Percentiles rank a stretch among this genome's conserved stretches.
These are phyloP conservation scores for Penicillium antarcticum DNA, from an alignment of 495 filamentous ascomycete species.

Conservation along the genomic window DNA sequence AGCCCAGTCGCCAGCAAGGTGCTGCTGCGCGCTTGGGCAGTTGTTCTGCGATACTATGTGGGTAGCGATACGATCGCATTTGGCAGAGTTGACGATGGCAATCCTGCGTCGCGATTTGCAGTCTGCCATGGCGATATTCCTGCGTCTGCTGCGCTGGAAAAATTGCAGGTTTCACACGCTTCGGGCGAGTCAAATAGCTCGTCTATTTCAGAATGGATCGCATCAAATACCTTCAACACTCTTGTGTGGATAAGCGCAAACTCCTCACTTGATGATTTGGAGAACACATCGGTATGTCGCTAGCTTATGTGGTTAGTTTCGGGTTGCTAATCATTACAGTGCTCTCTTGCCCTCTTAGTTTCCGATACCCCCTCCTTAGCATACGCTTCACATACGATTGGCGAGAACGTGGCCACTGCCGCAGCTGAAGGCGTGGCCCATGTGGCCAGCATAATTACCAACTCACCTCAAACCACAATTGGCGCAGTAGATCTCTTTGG, in stretches of 20 bases:
- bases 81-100: conserved; percentile 22
- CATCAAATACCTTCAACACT: conserved; percentile 30
- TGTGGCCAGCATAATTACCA: conserved; percentile 1
- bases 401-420: conserved; percentile 5
- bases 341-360: conserved; percentile 1
- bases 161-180: not conserved
- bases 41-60: conserved; percentile 43
- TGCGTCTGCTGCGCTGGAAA: conserved; percentile 1
- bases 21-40: conserved; percentile 33
- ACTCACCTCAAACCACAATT: conserved; percentile 9
- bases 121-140: conserved; percentile 11
- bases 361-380: not conserved
- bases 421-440: conserved; percentile 5
- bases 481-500: conserved; percentile 12
- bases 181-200: not conserved
- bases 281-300: conserved; percentile 5
- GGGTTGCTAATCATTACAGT: not conserved
- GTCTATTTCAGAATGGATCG: conserved; percentile 10
- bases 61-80: conserved; percentile 44
- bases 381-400: conserved; percentile 7
- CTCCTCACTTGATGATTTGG: not conserved
- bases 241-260: conserved; percentile 20
- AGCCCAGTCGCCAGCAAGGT: not conserved
- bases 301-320: not conserved
- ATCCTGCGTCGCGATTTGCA: not conserved